Percentiles rank a stretch among this genome's conserved stretches.
These are phyloP conservation scores for Arachis stenosperma DNA, from an alignment of 306 rosid species.

Conservation along the genomic window DNA sequence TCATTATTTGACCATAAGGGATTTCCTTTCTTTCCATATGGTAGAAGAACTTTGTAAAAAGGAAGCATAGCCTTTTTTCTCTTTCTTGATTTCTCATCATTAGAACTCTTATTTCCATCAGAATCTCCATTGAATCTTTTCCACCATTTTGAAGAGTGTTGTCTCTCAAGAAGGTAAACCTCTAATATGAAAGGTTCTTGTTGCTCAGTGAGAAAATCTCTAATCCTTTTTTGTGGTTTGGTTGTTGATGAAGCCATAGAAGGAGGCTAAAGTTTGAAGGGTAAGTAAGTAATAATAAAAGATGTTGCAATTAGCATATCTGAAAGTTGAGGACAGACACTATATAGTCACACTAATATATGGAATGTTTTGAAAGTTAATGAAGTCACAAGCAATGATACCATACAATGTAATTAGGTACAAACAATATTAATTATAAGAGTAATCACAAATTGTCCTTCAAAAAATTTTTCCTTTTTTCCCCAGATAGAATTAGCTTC, in stretches of 20 bases:
- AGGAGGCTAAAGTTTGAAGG: constrained; percentile 28
- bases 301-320: constrained; percentile 16
- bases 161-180: constrained; percentile 63
- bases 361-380: constrained; percentile 33
- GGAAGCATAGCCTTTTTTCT: constrained; percentile 39
- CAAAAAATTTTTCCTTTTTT: no score
- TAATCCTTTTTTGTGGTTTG: constrained; percentile 54
- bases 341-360: constrained; percentile 1
- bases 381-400: constrained; percentile 9
- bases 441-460: neutral
- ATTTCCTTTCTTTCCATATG: constrained; percentile 45
- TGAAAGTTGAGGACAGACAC: constrained; percentile 9
- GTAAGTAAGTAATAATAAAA: neutral
- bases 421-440: neutral
- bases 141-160: constrained; percentile 41
- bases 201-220: constrained; percentile 65
- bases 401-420: constrained; percentile 23
- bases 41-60: constrained; percentile 47
- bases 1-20: constrained; percentile 24
- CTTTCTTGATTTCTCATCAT: constrained; percentile 33
- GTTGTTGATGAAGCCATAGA: constrained; percentile 61
- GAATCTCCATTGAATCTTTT: constrained; percentile 40
- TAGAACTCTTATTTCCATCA: constrained; percentile 20
- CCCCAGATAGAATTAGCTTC: no score
- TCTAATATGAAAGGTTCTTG: constrained; percentile 84